Evolutionary conservation across 805 yeast species (phyloP), one percentile per base, ranked within the genome.

Genomic region (Trichomonascus vanleenenianus): DNA sequence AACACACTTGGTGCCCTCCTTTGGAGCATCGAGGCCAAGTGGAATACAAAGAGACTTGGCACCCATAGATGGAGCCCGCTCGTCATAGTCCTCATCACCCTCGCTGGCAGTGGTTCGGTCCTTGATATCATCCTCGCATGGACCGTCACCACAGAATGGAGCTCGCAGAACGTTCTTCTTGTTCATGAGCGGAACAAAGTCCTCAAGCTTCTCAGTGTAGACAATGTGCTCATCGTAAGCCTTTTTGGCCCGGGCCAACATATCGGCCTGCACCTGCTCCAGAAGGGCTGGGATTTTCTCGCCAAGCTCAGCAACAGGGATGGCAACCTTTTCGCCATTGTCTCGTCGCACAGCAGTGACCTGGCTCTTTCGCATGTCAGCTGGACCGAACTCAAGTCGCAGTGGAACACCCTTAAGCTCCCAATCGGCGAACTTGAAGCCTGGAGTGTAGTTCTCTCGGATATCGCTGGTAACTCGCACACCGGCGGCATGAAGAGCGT

Each of bases 31-130:
- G 73, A 91, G 97, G 34, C 85, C 84, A 62, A 81, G 81, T 54
- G 98, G 98, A 65, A 89, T 89, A 78, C 99, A 93, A 67, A 93
- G 75, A 16, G 96, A 84, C 74, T 93, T 93, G 55, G 99, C 99
- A 63, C 99, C 99, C 99, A 93, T 93, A 43, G 94, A 81, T 63
- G 99, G 99, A 19, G 98, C 87, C 66, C 85, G 84, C 62, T 93
- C 97, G 63, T 93, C 99, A 41, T 74, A 83, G 65, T 85, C 96
- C 56, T 79, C 86, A 25, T 71, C 80, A 55, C 85, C 95, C 55
- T 87, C 84, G 57, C 79, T 81, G 62, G 83, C 84, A 62, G 81
- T 78, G 67, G 75, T 81, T 37, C 79, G 74, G 40, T 89, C 96
- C 76, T 94, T 93, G 68, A 93, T 94, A 57, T 85, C 91, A 57